phyloP scores from a whole-genome alignment of 2,329 filamentous ascomycete genomes.

The Bipolaris cookei region DNA sequence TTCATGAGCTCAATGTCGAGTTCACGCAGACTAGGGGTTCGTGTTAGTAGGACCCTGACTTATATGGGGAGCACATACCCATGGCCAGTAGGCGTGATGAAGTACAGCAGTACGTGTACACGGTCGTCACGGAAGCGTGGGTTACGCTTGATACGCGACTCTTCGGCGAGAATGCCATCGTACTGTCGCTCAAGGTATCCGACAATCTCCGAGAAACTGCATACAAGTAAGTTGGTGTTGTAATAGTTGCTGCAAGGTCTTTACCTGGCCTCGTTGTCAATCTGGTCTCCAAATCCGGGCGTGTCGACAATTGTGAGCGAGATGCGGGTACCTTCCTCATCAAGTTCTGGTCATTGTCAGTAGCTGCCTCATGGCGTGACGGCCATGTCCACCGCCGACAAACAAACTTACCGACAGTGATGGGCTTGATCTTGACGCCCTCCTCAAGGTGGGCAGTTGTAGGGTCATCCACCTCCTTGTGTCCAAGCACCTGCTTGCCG shows the following conservation, averaged over 20 bases:
- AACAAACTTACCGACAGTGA: constrained; percentile 81
- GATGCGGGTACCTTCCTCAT: constrained; percentile 98
- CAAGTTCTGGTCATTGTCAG: constrained; percentile 66
- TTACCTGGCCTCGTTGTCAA: constrained; percentile 98
- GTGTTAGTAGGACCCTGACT: constrained; percentile 24
- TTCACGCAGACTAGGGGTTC: constrained; percentile 77
- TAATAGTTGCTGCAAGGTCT: constrained; percentile 9
- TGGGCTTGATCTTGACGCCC: constrained; percentile 96
- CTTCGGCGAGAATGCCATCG: constrained; percentile 98
- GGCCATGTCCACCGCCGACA: not conserved
- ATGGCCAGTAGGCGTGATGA: constrained; percentile 97
- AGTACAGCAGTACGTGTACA: constrained; percentile 97
- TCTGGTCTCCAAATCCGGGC: constrained; percentile 96
- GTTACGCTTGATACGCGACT: constrained; percentile 99
- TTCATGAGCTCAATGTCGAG: constrained; percentile 99
- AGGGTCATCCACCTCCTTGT: constrained; percentile 93
- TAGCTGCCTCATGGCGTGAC: not conserved
- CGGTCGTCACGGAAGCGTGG: constrained; percentile 99
- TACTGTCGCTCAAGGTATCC: constrained; percentile 99
- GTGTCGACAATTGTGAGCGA: constrained; percentile 98
- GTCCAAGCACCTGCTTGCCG: constrained; percentile 86
- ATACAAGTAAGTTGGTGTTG: constrained; percentile 24
- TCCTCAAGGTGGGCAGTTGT: constrained; percentile 90
- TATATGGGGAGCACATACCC: constrained; percentile 63
- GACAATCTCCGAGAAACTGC: constrained; percentile 94